phyloP scores from a whole-genome alignment of 176 grass and related monocot species.

The Rhynchospora tenuis region DNA sequence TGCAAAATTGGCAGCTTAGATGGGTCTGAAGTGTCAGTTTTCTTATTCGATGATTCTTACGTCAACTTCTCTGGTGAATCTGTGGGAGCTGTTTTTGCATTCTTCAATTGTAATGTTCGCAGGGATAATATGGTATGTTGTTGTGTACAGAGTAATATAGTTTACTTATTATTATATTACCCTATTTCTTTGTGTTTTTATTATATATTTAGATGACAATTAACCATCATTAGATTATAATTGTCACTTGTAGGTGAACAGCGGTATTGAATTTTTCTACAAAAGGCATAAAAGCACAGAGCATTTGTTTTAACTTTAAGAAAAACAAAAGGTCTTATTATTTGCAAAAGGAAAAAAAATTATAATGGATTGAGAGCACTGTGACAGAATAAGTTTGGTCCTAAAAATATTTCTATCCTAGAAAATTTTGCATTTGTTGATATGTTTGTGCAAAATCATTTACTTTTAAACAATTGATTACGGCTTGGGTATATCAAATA shows the following conservation, averaged over 20 bases:
- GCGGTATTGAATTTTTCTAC: neutral
- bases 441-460: neutral
- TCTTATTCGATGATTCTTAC: slow-evolving; percentile 76
- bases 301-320: neutral
- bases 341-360: neutral
- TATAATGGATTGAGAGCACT: neutral
- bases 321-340: neutral
- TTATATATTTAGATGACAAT: neutral
- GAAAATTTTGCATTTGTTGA: neutral
- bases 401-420: neutral
- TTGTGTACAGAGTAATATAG: neutral
- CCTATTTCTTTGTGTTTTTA: neutral
- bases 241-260: neutral
- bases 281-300: neutral
- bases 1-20: slow-evolving; percentile 78
- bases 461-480: neutral
- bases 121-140: slow-evolving; percentile 61
- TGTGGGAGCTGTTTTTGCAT: slow-evolving; percentile 62
- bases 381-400: neutral
- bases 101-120: slow-evolving; percentile 69
- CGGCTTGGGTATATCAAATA: neutral
- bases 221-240: neutral
- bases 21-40: slow-evolving; percentile 63
- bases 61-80: slow-evolving; percentile 48
- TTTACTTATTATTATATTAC: neutral